Evolutionary conservation across 2,329 filamentous ascomycete species (phyloP), one percentile per base, ranked within the genome.

Genomic region (Fusarium annulatum): DNA sequence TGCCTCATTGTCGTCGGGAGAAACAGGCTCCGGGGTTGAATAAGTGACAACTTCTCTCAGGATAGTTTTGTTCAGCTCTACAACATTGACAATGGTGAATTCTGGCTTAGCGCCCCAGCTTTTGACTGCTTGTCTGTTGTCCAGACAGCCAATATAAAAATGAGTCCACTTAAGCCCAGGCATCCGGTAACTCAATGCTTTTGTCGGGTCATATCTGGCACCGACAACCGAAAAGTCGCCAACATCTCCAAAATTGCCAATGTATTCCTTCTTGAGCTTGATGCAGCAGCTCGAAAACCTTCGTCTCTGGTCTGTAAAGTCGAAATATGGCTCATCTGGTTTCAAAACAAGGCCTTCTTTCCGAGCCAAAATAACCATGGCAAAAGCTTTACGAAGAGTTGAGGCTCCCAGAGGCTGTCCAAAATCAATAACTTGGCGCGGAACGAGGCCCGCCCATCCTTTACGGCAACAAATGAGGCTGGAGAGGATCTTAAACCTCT

Each of bases 191-290:
- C 86, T 84, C 51, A 85, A 86, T 12, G 91, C 92, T 69, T 90
- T 88, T 56, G 86, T 84, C 7, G 92, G 83, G 73, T 94, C 89
- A 75, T 92, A 95, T 23, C 90, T 89, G 10, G 90, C 95, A 1
- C 94, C 95, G 7, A 97, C 84, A 4, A 96, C 87, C 4, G 93
- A 91, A 78, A 97, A 93, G 80, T 97, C 95, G 15, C 93, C 93
- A 36, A 94, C 90, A 68, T 97, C 95, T 2, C 94, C 94, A 79
- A 96, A 89, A 6, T 90, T 90, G 33, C 88, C 86, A 42, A 97
- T 83, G 76, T 97, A 97, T 77, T 96, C 94, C 77, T 94, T 94
- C 81, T 97, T 97, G 46, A 97, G 82, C 82, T 97, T 97, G 77
- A 97, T 93, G 79, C 90, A 92, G 64, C 84, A 86, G 19, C 84